Base-by-base conservation (phyloP, 2,329 filamentous ascomycete species). In the Lojkania enalia region DNA sequence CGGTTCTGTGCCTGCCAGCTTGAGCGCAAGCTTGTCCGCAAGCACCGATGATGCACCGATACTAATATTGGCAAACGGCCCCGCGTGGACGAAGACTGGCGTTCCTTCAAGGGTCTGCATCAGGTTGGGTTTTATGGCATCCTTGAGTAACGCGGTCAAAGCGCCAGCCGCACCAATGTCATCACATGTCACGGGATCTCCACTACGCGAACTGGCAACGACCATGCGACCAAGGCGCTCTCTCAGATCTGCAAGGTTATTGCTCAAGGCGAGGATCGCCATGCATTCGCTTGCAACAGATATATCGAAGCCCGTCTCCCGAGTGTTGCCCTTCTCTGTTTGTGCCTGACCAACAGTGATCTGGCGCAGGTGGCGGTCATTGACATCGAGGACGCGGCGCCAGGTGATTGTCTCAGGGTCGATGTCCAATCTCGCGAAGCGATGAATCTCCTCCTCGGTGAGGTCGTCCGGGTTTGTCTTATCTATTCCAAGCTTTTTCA, bases 101-200 rank as follows among this genome's bases (percentile, higher is more conserved):
- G 94, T 99, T 20, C 94, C 94, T 71, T 99, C 94, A 41, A 99
- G 78, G 20, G 90, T 96, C 73, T 99, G 94, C 94, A 99, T 97
- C 54, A 99, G 77, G 74, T 96, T 99, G 48, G 94, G 94, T 79
- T 99, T 99, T 75, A 97, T 95, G 44, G 94, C 91, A 72, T 99
- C 94, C 75, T 87, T 94, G 88, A 99, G 96, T 61, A 99, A 78
- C 20, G 91, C 92, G 32, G 94, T 90, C 54, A 99, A 77, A 39
- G 94, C 94, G 60, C 94, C 94, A 42, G 91, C 91, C 15, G 86
- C 89, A 57, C 94, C 94, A 61, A 99, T 84, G 65, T 99, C 94
- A 66, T 99, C 94, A 64, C 90, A 96, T 47, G 94, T 97, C 36
- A 99, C 87, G 1, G 94, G 89, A 49, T 97, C 91, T 38, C 94